Conservation (phyloP, 1,284 basidiomycete species). For the Apiotrichum gracile region DNA sequence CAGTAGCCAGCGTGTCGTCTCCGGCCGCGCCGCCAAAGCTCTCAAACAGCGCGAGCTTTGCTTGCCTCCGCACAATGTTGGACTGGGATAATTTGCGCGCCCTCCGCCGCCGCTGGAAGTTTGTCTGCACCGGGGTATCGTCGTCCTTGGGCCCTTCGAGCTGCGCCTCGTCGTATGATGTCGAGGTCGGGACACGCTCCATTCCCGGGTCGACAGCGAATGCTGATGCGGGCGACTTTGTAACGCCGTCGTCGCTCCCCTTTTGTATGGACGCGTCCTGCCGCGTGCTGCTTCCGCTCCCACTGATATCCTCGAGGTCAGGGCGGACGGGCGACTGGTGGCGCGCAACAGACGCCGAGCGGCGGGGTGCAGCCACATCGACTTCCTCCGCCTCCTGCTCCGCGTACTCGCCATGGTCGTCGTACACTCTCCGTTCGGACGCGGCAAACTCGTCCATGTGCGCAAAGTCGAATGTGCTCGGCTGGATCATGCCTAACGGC, state of each 20-base stretch:
- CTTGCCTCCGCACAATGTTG: constrained; percentile 58
- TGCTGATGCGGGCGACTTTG: constrained; percentile 1
- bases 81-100: constrained; percentile 80
- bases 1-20: constrained; percentile 16
- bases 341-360: neutral
- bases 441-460: constrained; percentile 74
- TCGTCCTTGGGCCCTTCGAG: constrained; percentile 12
- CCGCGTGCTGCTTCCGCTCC: constrained; percentile 11
- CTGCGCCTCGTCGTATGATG: constrained; percentile 27
- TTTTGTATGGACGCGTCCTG: neutral
- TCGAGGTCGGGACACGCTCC: constrained; percentile 21
- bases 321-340: neutral
- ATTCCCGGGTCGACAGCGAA: constrained; percentile 1
- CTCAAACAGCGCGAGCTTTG: constrained; percentile 90
- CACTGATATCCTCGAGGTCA: neutral
- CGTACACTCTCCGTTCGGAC: constrained; percentile 57
- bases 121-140: constrained; percentile 19
- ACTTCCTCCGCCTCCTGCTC: neutral
- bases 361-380: neutral
- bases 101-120: constrained; percentile 53
- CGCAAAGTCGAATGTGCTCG: constrained; percentile 63
- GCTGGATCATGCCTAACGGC: neutral
- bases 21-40: constrained; percentile 48
- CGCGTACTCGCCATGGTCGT: constrained; percentile 50
- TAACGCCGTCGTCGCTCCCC: neutral